These are phyloP conservation scores for Penicillium paradoxum DNA, from an alignment of 495 filamentous ascomycete species.

Conservation along the genomic window DNA sequence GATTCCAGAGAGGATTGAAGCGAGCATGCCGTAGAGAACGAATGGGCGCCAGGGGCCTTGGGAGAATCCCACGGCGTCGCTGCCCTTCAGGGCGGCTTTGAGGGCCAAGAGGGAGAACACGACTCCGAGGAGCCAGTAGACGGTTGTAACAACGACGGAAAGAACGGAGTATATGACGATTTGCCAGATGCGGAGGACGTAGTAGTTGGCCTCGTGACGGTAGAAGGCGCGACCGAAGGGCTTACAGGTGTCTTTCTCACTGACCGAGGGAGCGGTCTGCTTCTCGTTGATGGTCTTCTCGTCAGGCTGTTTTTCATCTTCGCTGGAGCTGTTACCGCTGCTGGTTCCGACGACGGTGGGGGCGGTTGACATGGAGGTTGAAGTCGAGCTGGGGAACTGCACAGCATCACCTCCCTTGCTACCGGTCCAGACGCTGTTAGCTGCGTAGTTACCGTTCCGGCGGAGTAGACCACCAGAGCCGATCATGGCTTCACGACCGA, in stretches of 20 bases:
- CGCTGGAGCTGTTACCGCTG: conserved; percentile 8
- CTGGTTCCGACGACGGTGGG: conserved; percentile 7
- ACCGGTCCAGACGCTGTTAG: conserved; percentile 41
- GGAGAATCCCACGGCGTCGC: conserved; percentile 6
- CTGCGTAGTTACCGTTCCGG: conserved; percentile 29
- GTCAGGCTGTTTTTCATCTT: conserved; percentile 4
- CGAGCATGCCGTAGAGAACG: conserved; percentile 26
- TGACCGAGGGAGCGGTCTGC: background rate
- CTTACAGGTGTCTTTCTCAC: conserved; percentile 12
- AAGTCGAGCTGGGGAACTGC: conserved; percentile 26
- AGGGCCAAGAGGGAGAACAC: conserved; percentile 25
- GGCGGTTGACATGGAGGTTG: conserved; percentile 13
- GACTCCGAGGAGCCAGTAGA: conserved; percentile 38
- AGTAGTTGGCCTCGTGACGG: conserved; percentile 32
- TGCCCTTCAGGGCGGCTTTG: conserved; percentile 10
- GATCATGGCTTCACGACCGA: conserved; percentile 34
- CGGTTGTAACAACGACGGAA: conserved; percentile 23
- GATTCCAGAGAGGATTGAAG: conserved; percentile 21
- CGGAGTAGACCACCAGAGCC: conserved; percentile 42
- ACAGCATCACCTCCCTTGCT: conserved; percentile 38
- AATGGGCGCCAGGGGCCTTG: conserved; percentile 25
- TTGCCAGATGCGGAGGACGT: conserved; percentile 31
- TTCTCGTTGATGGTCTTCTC: conserved; percentile 9
- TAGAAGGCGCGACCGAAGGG: conserved; percentile 46
- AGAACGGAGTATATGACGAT: conserved; percentile 40